Conservation (phyloP, 2,329 filamentous ascomycete species). For the Diaporthe vaccinii region DNA sequence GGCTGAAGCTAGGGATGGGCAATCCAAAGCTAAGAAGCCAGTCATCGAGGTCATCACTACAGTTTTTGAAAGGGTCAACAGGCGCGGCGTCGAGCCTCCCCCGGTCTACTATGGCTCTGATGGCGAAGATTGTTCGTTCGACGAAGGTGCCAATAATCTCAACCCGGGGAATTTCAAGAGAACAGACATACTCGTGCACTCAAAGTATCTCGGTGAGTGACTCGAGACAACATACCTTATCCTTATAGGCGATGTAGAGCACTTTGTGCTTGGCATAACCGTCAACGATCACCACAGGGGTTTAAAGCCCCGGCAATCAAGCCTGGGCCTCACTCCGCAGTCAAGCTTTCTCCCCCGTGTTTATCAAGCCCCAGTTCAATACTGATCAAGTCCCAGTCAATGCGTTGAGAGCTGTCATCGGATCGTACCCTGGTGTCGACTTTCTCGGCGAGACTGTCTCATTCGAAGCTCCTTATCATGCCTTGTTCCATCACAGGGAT, state of each 20-base stretch:
- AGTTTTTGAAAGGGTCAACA: constrained; percentile 47
- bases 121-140: constrained; percentile 8
- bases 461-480: constrained; percentile 60
- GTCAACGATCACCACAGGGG: not conserved
- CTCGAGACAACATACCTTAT: not conserved
- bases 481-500: constrained; percentile 61
- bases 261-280: not conserved
- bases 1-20: constrained; percentile 46
- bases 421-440: constrained; percentile 60
- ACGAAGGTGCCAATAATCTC: constrained; percentile 40
- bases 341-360: not conserved
- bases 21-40: constrained; percentile 47
- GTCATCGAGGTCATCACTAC: constrained; percentile 60
- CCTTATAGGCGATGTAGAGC: not conserved
- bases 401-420: constrained; percentile 61
- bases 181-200: constrained; percentile 60
- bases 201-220: constrained; percentile 53
- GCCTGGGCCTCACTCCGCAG: not conserved
- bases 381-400: constrained; percentile 47
- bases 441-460: constrained; percentile 53
- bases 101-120: constrained; percentile 35
- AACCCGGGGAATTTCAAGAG: constrained; percentile 48
- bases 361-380: not conserved
- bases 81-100: constrained; percentile 38
- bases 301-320: not conserved